Conservation (phyloP, 768 basidiomycete genomes). For the Nevesoporus exiguus region DNA sequence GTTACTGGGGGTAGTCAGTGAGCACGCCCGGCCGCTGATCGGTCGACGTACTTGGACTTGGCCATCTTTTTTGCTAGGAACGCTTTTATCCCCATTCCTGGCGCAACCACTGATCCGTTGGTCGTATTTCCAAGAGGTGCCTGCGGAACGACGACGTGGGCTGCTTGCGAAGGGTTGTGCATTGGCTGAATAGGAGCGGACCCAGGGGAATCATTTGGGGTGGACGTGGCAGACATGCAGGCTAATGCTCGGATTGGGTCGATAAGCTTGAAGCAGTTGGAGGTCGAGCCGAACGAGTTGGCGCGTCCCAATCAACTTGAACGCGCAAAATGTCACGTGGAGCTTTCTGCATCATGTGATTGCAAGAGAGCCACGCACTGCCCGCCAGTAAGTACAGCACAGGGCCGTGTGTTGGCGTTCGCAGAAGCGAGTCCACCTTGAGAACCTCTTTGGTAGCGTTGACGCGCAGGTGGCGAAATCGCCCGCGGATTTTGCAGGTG, state of each 20-base stretch:
- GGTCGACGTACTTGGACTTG: conserved; percentile 67
- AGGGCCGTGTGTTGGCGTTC: conserved; percentile 18
- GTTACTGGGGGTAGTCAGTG: conserved; percentile 52
- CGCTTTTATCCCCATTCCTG: conserved; percentile 85
- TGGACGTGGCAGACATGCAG: conserved; percentile 44
- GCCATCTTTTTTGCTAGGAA: conserved; percentile 92
- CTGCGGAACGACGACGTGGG: conserved; percentile 72
- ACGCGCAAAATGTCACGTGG: conserved; percentile 31
- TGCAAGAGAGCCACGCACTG: no score
- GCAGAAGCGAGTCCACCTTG: conserved; percentile 20
- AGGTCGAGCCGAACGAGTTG: not conserved
- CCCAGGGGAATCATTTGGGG: conserved; percentile 65
- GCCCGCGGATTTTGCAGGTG: conserved; percentile 25
- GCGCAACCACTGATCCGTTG: conserved; percentile 49
- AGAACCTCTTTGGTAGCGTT: conserved; percentile 17
- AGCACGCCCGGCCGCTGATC: not conserved
- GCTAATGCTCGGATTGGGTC: not conserved
- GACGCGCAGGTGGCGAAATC: conserved; percentile 9
- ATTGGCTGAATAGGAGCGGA: conserved; percentile 70
- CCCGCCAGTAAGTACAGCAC: no score
- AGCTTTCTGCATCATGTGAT: conserved; percentile 10
- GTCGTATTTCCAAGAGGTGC: conserved; percentile 72
- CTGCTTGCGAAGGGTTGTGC: conserved; percentile 81
- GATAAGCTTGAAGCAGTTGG: not conserved
- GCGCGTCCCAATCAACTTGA: conserved; percentile 25